Evolutionary conservation across 2,329 filamentous ascomycete genomes (phyloP).

Genomic region (Aspergillus versicolor): DNA sequence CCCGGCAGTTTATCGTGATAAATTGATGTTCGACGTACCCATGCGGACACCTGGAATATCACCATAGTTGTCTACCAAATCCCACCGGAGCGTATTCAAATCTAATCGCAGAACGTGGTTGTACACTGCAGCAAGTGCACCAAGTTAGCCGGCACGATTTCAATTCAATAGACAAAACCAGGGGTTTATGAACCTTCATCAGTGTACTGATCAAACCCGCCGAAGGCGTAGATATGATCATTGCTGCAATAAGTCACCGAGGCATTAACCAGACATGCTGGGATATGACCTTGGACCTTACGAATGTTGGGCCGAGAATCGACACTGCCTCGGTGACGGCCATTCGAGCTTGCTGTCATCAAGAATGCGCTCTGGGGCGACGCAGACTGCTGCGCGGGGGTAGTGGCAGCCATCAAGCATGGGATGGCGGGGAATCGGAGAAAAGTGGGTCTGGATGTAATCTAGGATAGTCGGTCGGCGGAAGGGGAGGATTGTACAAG

Average conservation of each 20-base stretch:
- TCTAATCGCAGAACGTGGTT: conserved; percentile 94
- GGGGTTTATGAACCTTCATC: conserved; percentile 66
- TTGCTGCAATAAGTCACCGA: conserved; percentile 98
- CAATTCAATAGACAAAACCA: background rate
- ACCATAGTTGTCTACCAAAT: conserved; percentile 94
- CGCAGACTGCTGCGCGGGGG: conserved; percentile 43
- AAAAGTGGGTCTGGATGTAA: conserved; percentile 37
- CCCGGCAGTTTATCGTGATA: background rate
- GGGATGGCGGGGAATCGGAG: conserved; percentile 30
- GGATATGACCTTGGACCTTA: conserved; percentile 74
- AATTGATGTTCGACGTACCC: conserved; percentile 60
- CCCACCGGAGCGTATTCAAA: conserved; percentile 86
- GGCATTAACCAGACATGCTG: conserved; percentile 93
- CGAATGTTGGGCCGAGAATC: conserved; percentile 86
- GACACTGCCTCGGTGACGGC: conserved; percentile 58
- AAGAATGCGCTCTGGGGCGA: conserved; percentile 71
- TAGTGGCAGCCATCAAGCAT: conserved; percentile 31
- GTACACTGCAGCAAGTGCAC: conserved; percentile 61
- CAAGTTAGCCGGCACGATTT: background rate
- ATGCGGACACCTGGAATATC: conserved; percentile 96
- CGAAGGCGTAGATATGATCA: conserved; percentile 97
- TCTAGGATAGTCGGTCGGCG: conserved; percentile 19
- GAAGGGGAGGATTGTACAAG: conserved; percentile 8
- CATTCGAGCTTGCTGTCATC: conserved; percentile 81
- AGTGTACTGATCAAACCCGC: conserved; percentile 97